Percentiles rank a stretch among this genome's conserved stretches.
Evolutionary conservation across 305 asterid species (phyloP).

Genomic region (Fraxinus angustifolia): DNA sequence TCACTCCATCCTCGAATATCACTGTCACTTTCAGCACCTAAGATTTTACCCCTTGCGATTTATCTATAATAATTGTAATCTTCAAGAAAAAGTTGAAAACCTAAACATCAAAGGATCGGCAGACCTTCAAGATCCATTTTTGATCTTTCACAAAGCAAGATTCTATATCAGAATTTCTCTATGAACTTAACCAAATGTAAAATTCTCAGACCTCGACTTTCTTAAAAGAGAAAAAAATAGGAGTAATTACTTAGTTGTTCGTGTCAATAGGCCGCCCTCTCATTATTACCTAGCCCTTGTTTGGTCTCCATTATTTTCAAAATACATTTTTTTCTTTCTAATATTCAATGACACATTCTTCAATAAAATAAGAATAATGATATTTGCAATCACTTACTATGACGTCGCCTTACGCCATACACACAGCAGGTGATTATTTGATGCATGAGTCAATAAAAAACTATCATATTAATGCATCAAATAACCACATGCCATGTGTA

Average conservation of each 20-base stretch:
- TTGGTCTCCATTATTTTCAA: no score
- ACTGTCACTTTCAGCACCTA: not conserved
- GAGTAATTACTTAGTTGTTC: not conserved
- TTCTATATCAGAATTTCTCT: not conserved
- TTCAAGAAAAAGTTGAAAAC: not conserved
- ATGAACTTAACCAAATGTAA: not conserved
- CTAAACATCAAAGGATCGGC: not conserved
- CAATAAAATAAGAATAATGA: no score
- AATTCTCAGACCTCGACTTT: not conserved
- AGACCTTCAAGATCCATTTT: not conserved
- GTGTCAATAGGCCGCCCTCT: not conserved
- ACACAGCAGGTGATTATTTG: no score
- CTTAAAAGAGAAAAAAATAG: not conserved
- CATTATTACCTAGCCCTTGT: not conserved
- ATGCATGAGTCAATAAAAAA: no score
- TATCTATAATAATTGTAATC: not conserved
- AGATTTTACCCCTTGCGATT: not conserved
- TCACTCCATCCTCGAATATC: not conserved
- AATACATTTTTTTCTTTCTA: no score
- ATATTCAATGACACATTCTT: no score
- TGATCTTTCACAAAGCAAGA: not conserved
- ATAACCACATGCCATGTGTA: no score
- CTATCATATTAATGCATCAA: no score
- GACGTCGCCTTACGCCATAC: no score
- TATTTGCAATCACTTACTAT: no score